Percentiles rank a stretch among this genome's conserved stretches.
These are phyloP conservation scores for Pontederia crassipes DNA, from an alignment of 176 grass and related monocot genomes.

Conservation along the genomic window DNA sequence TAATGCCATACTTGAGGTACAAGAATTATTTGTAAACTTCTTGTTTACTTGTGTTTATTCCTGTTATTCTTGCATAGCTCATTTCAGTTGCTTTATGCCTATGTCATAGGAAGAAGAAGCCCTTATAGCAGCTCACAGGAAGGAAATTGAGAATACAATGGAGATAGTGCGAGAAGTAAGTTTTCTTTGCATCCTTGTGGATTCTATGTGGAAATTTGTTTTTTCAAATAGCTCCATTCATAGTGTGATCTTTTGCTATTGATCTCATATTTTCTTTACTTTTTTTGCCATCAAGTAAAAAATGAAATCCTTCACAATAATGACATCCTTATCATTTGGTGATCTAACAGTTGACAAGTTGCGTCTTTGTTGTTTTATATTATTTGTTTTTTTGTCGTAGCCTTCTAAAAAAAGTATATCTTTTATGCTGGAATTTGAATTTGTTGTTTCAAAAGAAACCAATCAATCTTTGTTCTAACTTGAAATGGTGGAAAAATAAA, in stretches of 20 bases:
- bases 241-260: too few relatives aligned
- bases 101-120: constrained; percentile 33
- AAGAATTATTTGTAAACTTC: not conserved
- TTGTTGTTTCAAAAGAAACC: too few relatives aligned
- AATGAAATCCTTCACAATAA: too few relatives aligned
- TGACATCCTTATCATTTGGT: too few relatives aligned
- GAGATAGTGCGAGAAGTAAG: constrained; percentile 39
- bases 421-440: too few relatives aligned
- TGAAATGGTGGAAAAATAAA: not conserved
- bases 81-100: constrained; percentile 1
- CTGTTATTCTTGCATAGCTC: not conserved
- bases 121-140: constrained; percentile 45
- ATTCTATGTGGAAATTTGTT: not conserved
- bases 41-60: not conserved
- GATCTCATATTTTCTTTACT: too few relatives aligned
- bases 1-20: constrained; percentile 40
- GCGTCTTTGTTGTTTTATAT: too few relatives aligned
- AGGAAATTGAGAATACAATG: constrained; percentile 40
- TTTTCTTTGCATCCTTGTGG: not conserved
- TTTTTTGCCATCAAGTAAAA: too few relatives aligned
- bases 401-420: too few relatives aligned
- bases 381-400: too few relatives aligned
- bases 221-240: not conserved
- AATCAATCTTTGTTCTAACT: too few relatives aligned
- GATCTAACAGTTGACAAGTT: too few relatives aligned